A percentile compares a stretch with the other conserved stretches of the same genome.
Conservation (phyloP, 2,329 filamentous ascomycete genomes). For the Diplodia scrobiculata region DNA sequence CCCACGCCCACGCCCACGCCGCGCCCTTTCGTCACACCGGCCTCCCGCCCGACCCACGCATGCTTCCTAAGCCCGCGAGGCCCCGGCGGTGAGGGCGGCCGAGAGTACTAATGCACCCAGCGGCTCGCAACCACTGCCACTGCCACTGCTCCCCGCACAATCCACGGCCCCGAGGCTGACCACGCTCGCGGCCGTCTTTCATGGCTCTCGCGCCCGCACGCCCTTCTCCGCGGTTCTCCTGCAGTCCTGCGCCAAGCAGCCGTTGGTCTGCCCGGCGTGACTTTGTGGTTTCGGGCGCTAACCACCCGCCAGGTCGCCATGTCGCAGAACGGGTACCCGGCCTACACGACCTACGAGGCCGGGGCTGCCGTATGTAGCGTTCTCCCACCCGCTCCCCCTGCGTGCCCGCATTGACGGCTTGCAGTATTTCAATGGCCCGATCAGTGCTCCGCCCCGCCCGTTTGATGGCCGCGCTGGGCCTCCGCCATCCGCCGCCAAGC, state of each 20-base stretch:
- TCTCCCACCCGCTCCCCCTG: neutral
- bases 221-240: too few species aligned
- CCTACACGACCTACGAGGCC: slow-evolving; percentile 13
- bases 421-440: slow-evolving; percentile 16
- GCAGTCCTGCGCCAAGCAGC: neutral
- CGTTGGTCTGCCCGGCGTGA: neutral
- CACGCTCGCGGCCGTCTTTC: neutral
- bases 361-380: slow-evolving; percentile 3
- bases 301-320: neutral
- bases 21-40: slow-evolving; percentile 20
- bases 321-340: slow-evolving; percentile 16
- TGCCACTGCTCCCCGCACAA: slow-evolving; percentile 12
- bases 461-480: neutral
- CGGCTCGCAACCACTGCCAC: neutral
- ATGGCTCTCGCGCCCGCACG: neutral
- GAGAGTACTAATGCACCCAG: slow-evolving; percentile 21
- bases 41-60: slow-evolving; percentile 11
- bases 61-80: slow-evolving; percentile 6
- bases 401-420: neutral
- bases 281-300: neutral
- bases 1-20: slow-evolving; percentile 7
- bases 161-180: slow-evolving; percentile 17
- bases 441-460: neutral
- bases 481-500: neutral
- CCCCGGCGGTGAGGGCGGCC: slow-evolving; percentile 15